Percentiles rank a stretch among this genome's conserved stretches.
Evolutionary conservation across 2,329 filamentous ascomycete species (phyloP).

Genomic region (Exophiala oligosperma): DNA sequence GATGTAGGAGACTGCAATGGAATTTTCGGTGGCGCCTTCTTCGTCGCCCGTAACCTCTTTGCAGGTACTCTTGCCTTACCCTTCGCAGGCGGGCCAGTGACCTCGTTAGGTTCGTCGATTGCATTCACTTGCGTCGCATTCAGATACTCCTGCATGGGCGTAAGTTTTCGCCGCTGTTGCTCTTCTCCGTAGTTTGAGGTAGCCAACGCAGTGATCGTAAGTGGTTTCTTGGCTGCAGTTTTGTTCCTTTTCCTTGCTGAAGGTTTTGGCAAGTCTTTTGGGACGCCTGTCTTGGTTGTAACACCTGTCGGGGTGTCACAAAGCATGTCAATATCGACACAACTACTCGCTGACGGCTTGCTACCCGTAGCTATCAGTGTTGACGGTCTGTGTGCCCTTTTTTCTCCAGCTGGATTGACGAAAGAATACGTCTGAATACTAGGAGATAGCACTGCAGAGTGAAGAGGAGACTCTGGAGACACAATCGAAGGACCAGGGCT

Average conservation of each 20-base stretch:
- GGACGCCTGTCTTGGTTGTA: not conserved
- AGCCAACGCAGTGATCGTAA: slow-evolving; percentile 76
- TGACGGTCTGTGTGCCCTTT: not conserved
- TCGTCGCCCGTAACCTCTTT: slow-evolving; percentile 22
- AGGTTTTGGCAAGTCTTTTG: slow-evolving; percentile 1
- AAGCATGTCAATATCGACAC: slow-evolving; percentile 16
- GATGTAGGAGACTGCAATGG: slow-evolving; percentile 66
- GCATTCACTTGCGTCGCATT: slow-evolving; percentile 30
- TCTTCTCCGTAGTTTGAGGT: slow-evolving; percentile 65
- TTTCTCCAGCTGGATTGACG: not conserved
- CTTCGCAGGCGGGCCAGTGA: slow-evolving; percentile 5
- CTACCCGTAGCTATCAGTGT: slow-evolving; percentile 3
- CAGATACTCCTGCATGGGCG: slow-evolving; percentile 52
- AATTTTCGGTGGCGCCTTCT: slow-evolving; percentile 41
- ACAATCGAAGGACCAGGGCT: not conserved
- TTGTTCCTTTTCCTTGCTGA: slow-evolving; percentile 43
- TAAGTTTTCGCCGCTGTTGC: slow-evolving; percentile 30
- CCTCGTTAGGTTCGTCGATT: not conserved
- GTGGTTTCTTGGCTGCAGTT: slow-evolving; percentile 65
- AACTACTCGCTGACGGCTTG: slow-evolving; percentile 12
- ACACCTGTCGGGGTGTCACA: not conserved
- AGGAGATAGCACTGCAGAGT: slow-evolving; percentile 1
- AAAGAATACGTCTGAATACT: slow-evolving; percentile 10
- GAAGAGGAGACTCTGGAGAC: not conserved
- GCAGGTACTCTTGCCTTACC: slow-evolving; percentile 8